A percentile compares a stretch with the other conserved stretches of the same genome.
These are phyloP conservation scores for Eutrema heterophyllum DNA, from an alignment of 345 rosid species.

Conservation along the genomic window DNA sequence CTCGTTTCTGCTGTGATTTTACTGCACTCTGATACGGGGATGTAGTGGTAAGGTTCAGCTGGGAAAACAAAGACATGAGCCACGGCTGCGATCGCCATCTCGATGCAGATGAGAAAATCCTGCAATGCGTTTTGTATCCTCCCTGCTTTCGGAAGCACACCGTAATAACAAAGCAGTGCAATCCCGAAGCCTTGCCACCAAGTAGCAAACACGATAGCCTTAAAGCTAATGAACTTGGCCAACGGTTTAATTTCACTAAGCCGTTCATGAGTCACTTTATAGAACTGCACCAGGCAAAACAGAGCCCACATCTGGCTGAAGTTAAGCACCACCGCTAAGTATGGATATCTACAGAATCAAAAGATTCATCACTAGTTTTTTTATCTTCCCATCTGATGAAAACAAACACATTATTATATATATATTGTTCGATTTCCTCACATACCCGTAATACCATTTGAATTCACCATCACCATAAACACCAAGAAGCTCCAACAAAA, in stretches of 20 bases:
- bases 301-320: constrained; percentile 98
- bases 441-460: constrained; percentile 86
- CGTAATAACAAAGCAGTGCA: constrained; percentile 50
- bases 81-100: constrained; percentile 89
- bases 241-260: constrained; percentile 70
- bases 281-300: constrained; percentile 88
- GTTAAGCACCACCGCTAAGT: constrained; percentile 64
- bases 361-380: background rate
- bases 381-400: background rate
- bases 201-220: constrained; percentile 87
- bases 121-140: constrained; percentile 56
- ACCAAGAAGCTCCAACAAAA: constrained; percentile 64
- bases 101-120: constrained; percentile 77
- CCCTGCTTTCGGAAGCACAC: constrained; percentile 59
- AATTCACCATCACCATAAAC: constrained; percentile 80
- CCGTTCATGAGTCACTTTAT: constrained; percentile 68
- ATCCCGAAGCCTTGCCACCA: constrained; percentile 98
- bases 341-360: constrained; percentile 61
- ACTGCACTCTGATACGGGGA: constrained; percentile 34
- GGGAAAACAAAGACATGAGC: constrained; percentile 78
- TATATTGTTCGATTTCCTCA: background rate
- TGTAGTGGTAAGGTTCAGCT: constrained; percentile 49
- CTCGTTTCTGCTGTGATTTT: constrained; percentile 41
- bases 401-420: background rate
- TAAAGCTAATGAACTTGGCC: constrained; percentile 90